A percentile compares a stretch with the other conserved stretches of the same genome.
These are phyloP conservation scores for Anaeramoeba ignava DNA, from an alignment of 78 protist species.

Conservation along the genomic window DNA sequence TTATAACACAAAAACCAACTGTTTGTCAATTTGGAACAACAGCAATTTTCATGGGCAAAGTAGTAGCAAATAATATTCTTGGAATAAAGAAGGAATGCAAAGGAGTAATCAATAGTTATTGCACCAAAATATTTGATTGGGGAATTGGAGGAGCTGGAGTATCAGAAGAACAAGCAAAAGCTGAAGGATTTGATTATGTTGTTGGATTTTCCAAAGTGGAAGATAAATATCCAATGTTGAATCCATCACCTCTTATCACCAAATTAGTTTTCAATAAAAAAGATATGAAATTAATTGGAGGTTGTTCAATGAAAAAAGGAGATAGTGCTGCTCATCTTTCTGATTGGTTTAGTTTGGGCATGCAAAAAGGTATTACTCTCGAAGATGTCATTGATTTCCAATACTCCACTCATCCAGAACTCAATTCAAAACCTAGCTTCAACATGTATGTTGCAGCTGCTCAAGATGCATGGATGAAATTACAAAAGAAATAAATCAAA, in stretches of 20 bases:
- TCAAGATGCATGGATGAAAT: background rate
- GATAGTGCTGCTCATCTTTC: background rate
- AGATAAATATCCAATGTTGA: background rate
- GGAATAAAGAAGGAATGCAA: background rate
- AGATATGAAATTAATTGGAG: background rate
- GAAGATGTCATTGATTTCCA: background rate
- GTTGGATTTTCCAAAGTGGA: background rate
- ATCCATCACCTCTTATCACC: background rate
- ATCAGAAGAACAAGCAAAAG: background rate
- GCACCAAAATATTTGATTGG: background rate
- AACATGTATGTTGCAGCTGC: background rate
- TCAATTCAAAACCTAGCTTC: background rate
- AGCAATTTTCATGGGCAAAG: background rate
- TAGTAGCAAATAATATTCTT: background rate
- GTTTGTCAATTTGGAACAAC: background rate
- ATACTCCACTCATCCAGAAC: background rate
- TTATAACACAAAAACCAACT: background rate
- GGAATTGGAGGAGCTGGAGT: background rate
- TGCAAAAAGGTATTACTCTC: background rate
- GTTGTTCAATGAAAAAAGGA: background rate
- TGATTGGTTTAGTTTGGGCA: background rate
- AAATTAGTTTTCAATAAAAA: background rate
- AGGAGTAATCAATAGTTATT: background rate
- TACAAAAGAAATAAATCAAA: no score
- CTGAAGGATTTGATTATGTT: background rate